Conservation (phyloP, 2,329 filamentous ascomycete species). For the Sporothrix mexicana region DNA sequence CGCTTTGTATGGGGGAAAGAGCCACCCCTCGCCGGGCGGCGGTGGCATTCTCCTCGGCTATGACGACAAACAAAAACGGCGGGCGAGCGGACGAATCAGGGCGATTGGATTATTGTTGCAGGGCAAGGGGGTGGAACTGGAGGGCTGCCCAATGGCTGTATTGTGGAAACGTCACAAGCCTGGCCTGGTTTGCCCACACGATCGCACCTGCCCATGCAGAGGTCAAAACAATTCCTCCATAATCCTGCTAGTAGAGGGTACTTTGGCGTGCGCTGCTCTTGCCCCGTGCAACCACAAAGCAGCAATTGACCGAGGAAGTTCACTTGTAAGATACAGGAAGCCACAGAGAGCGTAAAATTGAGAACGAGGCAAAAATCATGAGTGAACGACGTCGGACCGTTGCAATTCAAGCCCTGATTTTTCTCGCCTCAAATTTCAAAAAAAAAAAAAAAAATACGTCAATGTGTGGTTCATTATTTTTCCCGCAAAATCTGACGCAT, state of each 20-base stretch:
- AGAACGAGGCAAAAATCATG: conserved; percentile 4
- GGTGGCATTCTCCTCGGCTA: conserved; percentile 40
- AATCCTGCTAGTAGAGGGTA: background rate
- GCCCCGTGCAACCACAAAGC: conserved; percentile 20
- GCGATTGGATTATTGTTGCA: conserved; percentile 40
- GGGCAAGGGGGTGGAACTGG: conserved; percentile 26
- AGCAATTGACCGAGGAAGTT: conserved; percentile 33
- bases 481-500: conserved; percentile 4
- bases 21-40: conserved; percentile 30
- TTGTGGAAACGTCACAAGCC: conserved; percentile 34
- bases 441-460: background rate
- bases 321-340: background rate
- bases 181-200: conserved; percentile 3
- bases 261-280: conserved; percentile 6
- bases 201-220: conserved; percentile 3
- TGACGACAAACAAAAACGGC: conserved; percentile 40
- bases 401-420: conserved; percentile 1
- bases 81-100: conserved; percentile 42
- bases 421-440: background rate
- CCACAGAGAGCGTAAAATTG: background rate
- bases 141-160: background rate
- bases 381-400: background rate
- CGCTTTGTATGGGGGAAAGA: conserved; percentile 31
- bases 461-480: background rate
- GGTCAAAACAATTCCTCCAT: conserved; percentile 19